Percentiles rank a stretch among this genome's conserved stretches.
Evolutionary conservation across 352 stramenopile species (phyloP).

Genomic region (Blastocystis sp.): DNA sequence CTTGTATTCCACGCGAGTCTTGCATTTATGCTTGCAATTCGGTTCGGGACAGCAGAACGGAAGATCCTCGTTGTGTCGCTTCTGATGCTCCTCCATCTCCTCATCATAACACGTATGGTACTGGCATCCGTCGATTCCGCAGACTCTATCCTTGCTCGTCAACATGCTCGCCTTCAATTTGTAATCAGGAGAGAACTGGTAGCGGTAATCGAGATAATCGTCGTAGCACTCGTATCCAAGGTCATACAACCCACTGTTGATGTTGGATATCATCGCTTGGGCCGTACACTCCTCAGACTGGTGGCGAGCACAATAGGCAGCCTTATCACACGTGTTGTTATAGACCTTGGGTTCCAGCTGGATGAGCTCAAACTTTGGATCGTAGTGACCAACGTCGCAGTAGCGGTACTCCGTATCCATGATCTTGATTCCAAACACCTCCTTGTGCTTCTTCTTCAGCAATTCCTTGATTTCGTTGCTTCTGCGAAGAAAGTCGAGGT

Average conservation of each 20-base stretch:
- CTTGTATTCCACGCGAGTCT: neutral
- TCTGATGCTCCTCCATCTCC: neutral
- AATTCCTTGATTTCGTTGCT: slow-evolving; percentile 36
- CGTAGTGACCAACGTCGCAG: slow-evolving; percentile 14
- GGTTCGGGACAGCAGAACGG: neutral
- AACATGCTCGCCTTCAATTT: neutral
- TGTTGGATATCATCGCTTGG: neutral
- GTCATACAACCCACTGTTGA: neutral
- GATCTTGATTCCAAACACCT: neutral
- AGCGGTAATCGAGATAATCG: slow-evolving; percentile 13
- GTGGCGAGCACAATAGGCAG: neutral
- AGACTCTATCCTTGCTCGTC: neutral
- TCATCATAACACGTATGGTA: neutral
- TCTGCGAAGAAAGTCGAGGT: neutral
- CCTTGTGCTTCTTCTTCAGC: slow-evolving; percentile 14
- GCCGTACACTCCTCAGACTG: neutral
- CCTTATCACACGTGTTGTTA: neutral
- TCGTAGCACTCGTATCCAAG: slow-evolving; percentile 36
- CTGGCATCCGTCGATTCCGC: neutral
- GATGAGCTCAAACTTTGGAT: neutral
- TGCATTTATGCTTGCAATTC: slow-evolving; percentile 19
- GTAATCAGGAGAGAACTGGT: neutral
- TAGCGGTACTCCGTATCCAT: neutral
- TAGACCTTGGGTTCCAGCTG: neutral
- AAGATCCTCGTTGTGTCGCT: neutral